Base-by-base conservation (phyloP, 139 green algal species). In the Ostreobium quekettii region DNA sequence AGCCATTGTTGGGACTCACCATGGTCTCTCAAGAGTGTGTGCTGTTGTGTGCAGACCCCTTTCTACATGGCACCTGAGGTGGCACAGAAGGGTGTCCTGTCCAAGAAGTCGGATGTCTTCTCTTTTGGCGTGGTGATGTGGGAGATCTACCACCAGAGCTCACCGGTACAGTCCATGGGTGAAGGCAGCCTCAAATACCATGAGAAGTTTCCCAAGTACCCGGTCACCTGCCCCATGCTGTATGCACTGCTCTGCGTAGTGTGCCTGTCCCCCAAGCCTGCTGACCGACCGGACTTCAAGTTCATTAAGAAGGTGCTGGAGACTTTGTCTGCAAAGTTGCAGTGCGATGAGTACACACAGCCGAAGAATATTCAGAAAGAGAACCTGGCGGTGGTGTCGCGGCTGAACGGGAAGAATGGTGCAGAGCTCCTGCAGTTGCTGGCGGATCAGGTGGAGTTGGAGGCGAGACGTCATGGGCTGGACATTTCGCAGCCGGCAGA, bases 41-140 rank as follows among this genome's bases (percentile, higher is more conserved):
- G n/a, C n/a, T n/a, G n/a, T n/a, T n/a, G n/a, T n/a, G n/a, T n/a
- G n/a, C n/a, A n/a, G 42, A 70, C 63, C 38, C 63, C 63, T 24
- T 70, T 70, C 63, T 80, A 80, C 47, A 78, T 81, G 73, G 74
- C 74, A 2, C 76, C 76, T 0, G 76, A 82, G 67, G 63, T 78
- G 7, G 64, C 64, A 8, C 22, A 71, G 31, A 42, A 57, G 31
- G 67, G 65, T n/a, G 57, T 57, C 35, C 47, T 80, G 33, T 53
- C 72, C 74, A 46, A 82, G 36, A 78, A 78, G 31, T 66, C 36
- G 8, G 75, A 81, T 30, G 53, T 75, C 24, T 81, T 81, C 48
- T 61, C 73, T 24, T 82, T 76, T 48, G 75, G 75, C 6, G 74
- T 81, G 30, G 62, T 81, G 26, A 61, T 81, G 57, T 64, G 67